Percentiles rank a stretch among this genome's conserved stretches.
Conservation (phyloP, 1,284 basidiomycete species). For the Melampsora americana region DNA sequence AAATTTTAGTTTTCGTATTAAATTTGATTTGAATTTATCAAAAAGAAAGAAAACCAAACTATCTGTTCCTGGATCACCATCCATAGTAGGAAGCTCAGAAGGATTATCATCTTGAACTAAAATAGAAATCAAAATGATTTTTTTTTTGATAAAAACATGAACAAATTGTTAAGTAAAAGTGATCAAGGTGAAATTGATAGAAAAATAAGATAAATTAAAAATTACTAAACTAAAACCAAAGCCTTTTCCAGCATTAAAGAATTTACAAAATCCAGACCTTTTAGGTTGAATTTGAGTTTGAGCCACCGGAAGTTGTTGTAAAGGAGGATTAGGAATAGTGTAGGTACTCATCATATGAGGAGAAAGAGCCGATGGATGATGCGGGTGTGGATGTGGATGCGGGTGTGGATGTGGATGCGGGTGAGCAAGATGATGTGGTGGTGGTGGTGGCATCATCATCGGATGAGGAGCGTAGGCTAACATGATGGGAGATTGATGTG, state of each 20-base stretch:
- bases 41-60: slow-evolving; percentile 1
- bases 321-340: too few relatives aligned
- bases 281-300: slow-evolving; percentile 24
- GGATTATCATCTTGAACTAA: slow-evolving; percentile 37
- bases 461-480: too few relatives aligned
- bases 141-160: background rate
- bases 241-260: slow-evolving; percentile 44
- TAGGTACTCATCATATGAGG: too few relatives aligned
- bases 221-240: slow-evolving; percentile 34
- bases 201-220: slow-evolving; percentile 1
- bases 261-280: slow-evolving; percentile 41
- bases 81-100: slow-evolving; percentile 31
- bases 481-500: too few relatives aligned
- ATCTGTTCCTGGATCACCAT: slow-evolving; percentile 41
- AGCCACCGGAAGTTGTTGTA: background rate
- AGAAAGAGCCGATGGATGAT: too few relatives aligned
- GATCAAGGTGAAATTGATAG: background rate
- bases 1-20: background rate
- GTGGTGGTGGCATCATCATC: too few relatives aligned
- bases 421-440: too few relatives aligned
- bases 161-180: background rate
- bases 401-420: too few relatives aligned
- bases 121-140: too few relatives aligned
- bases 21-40: background rate
- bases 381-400: too few relatives aligned